Base-by-base conservation (phyloP, 2,329 filamentous ascomycete genomes). In the Colletotrichum higginsianum region DNA sequence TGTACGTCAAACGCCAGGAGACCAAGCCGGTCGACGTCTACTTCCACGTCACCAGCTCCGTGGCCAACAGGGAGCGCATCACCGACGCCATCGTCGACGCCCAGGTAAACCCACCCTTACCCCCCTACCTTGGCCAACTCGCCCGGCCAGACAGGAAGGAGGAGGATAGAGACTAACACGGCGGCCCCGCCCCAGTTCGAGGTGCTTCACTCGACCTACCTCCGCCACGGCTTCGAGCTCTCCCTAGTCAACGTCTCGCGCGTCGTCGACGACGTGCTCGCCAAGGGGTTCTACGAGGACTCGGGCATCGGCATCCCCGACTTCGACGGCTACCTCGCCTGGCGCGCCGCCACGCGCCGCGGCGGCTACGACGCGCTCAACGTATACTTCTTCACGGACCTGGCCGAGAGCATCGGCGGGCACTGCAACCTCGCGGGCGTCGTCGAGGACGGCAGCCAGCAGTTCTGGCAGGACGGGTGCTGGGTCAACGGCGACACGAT, bases 21-120 rank as follows among this genome's bases (percentile, higher is more conserved):
- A 23, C 52, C 1, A 71, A 62, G 35, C 79, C 76, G 35, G 77
- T 75, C 0, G 77, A 74, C 9, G 84, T 82, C 3, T 85, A 84
- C 62, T 86, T 86, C 79, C 83, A 89, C 2, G 85, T 86, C 80
- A 90, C 84, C 57, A 92, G 82, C 50, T 81, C 58, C 3, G 75
- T 76, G n/a, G 86, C 88, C 0, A 91, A 67, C 58, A 16, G 67
- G 68, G 35, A 47, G 38, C 61, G 64, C 9, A 68, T 71, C 26
- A 67, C 57, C 38, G 50, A 60, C 21, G 68, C 52, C 23, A 30
- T 63, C n/a, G 57, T 68, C 12, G 58, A 63, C 2, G 64, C 68
- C 13, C 68, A 71, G 65, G 68, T 71, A 71, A 2, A 3, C 11
- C 3, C 12, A 3, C 2, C 7, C 23, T n/a, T 21, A n/a, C 49